Evolutionary conservation across 371 early-diverging fungal genomes (phyloP).

Genomic region (Mucor piriformis): DNA sequence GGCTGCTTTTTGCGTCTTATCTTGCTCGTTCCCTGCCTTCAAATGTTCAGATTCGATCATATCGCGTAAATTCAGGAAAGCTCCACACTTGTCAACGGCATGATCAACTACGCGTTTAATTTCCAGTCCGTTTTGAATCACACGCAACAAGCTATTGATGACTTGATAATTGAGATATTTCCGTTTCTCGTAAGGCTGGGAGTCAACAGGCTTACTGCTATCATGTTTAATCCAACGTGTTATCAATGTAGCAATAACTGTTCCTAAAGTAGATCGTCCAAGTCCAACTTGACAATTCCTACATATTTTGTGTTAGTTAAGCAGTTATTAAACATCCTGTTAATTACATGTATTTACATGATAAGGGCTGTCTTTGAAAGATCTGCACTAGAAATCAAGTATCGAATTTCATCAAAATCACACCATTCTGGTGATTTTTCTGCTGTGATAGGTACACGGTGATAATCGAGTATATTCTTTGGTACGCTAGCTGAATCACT

Average conservation of each 20-base stretch:
- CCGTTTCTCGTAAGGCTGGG: slow-evolving; percentile 11
- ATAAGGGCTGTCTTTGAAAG: slow-evolving; percentile 44
- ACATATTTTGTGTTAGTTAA: too few relatives aligned
- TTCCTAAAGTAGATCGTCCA: slow-evolving; percentile 56
- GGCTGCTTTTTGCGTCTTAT: slow-evolving; percentile 6
- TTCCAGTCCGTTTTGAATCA: slow-evolving; percentile 58
- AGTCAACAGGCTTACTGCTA: background rate
- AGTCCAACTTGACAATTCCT: slow-evolving; percentile 66
- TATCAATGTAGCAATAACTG: slow-evolving; percentile 44
- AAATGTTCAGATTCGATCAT: slow-evolving; percentile 50
- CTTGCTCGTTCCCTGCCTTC: slow-evolving; percentile 36
- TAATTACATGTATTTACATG: too few relatives aligned
- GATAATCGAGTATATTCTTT: slow-evolving; percentile 26
- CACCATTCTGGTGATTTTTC: slow-evolving; percentile 51
- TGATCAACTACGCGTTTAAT: slow-evolving; percentile 55
- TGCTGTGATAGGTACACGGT: slow-evolving; percentile 58
- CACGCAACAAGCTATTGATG: slow-evolving; percentile 59
- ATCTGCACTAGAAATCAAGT: slow-evolving; percentile 26
- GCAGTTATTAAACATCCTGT: too few relatives aligned
- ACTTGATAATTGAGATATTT: slow-evolving; percentile 46
- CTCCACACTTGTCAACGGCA: slow-evolving; percentile 53
- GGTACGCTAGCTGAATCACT: background rate
- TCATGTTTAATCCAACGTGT: slow-evolving; percentile 37
- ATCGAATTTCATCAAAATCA: slow-evolving; percentile 58
- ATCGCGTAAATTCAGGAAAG: slow-evolving; percentile 48